These are phyloP conservation scores for Grosmannia serpens DNA, from an alignment of 2,329 filamentous ascomycete species.

Conservation along the genomic window DNA sequence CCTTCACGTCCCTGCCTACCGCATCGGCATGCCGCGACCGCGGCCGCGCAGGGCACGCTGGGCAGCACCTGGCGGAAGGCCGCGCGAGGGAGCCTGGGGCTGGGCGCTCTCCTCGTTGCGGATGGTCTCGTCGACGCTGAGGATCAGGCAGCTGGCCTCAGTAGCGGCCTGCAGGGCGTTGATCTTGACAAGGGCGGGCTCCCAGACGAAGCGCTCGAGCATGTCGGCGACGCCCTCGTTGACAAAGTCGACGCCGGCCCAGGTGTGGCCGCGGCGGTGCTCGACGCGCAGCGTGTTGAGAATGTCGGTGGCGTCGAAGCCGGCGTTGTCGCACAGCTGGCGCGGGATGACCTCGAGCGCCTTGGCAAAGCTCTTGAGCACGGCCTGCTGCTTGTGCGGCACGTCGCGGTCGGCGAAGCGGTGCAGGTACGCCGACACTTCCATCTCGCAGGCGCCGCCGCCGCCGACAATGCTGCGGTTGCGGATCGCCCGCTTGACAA, in stretches of 20 bases:
- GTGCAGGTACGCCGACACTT: constrained; percentile 87
- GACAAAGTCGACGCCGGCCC: constrained; percentile 93
- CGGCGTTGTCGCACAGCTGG: constrained; percentile 96
- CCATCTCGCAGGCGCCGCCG: constrained; percentile 93
- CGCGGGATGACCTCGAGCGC: constrained; percentile 93
- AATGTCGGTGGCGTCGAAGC: constrained; percentile 96
- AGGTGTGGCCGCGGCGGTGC: constrained; percentile 83
- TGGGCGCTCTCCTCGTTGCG: constrained; percentile 88
- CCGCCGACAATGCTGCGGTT: constrained; percentile 92
- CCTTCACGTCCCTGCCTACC: constrained; percentile 33
- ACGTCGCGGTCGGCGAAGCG: constrained; percentile 86
- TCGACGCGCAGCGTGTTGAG: constrained; percentile 92
- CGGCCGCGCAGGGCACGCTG: constrained; percentile 77
- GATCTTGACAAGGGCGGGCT: constrained; percentile 89
- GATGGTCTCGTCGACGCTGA: constrained; percentile 97
- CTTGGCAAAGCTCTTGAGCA: constrained; percentile 97
- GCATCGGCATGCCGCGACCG: constrained; percentile 80
- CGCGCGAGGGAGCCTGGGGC: constrained; percentile 68
- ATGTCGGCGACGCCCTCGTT: constrained; percentile 90
- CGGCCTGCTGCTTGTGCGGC: constrained; percentile 87
- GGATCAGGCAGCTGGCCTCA: constrained; percentile 88
- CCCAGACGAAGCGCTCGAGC: constrained; percentile 94
- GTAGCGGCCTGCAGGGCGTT: constrained; percentile 95
- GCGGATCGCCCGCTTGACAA: constrained; percentile 94
- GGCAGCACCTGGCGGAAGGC: constrained; percentile 68